phyloP scores from a whole-genome alignment of 208 protist species.

The Acanthamoeba lenticulata region DNA sequence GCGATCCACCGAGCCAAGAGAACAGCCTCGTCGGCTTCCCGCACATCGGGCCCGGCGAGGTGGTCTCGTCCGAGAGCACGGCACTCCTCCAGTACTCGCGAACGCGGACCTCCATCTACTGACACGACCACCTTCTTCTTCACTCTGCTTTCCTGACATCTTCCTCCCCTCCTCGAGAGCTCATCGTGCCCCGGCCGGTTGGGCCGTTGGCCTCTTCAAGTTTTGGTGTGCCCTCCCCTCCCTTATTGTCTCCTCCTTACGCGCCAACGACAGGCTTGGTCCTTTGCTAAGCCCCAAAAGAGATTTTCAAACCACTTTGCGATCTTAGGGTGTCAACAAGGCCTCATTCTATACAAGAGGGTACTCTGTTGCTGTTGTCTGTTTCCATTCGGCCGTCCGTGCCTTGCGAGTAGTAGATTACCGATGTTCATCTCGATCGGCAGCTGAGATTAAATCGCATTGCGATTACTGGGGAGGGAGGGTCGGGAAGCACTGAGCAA shows the following conservation, averaged over 20 bases:
- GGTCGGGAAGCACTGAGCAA: constrained; percentile 74
- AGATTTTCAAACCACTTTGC: too few relatives aligned
- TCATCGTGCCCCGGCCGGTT: too few relatives aligned
- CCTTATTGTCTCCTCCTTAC: too few relatives aligned
- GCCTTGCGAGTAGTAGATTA: background rate
- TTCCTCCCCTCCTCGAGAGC: too few relatives aligned
- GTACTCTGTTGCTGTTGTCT: too few relatives aligned
- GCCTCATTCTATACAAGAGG: too few relatives aligned
- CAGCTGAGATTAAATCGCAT: background rate
- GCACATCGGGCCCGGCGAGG: background rate
- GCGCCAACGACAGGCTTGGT: too few relatives aligned
- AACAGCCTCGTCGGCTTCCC: background rate
- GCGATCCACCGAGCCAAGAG: background rate
- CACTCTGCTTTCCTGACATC: too few relatives aligned
- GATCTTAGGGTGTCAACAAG: too few relatives aligned
- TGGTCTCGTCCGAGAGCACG: background rate
- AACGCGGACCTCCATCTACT: background rate
- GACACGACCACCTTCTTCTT: background rate
- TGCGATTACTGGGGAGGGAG: background rate
- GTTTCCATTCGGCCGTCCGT: background rate
- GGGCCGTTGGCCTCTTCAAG: too few relatives aligned
- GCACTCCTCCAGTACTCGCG: background rate
- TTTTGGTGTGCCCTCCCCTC: too few relatives aligned
- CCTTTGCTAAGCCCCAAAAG: too few relatives aligned
- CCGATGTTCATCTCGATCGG: background rate